Evolutionary conservation across 371 early-diverging fungal genomes (phyloP), one percentile per base, ranked within the genome.

Genomic region (Apophysomyces sp.): DNA sequence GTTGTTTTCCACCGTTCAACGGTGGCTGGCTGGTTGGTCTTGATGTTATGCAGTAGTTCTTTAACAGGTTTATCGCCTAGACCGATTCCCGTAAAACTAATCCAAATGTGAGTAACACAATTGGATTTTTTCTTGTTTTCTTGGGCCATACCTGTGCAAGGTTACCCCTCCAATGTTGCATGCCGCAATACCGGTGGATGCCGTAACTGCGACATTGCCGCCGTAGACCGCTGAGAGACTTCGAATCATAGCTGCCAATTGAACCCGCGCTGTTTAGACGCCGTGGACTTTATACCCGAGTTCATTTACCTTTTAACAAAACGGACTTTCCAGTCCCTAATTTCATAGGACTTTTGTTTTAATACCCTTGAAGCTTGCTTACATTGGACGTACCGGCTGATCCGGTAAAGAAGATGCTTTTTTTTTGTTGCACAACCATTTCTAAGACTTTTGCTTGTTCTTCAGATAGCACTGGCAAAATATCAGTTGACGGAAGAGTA

Each of bases 141-240:
- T 16, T 7, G 4, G 13, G 6, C 6, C 41, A 32, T 64, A 74
- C 69, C 78, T 73, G 31, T 96, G 94, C 24, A 96, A 57, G 0
- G 95, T 95, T 27, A 69, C 72, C 1, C 95, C 96, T 18, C 85
- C 83, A 60, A 96, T 89, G 62, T 93, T 89, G 60, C 84, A 83
- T 0, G 95, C 96, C 2, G 96, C 95, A 60, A 94, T 86, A 5
- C 94, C 94, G 0, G 97, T 96, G 1, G 95, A 85, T 9, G 96
- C 95, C 15, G 93, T 93, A 2, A 93, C 80, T 0, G 88, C 92
- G 4, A 93, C 76, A 32, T 77, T 72, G 0, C 76, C 73, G 0
- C 58, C 41, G 3, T 61, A 27, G 9, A 62, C 55, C 2, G 60
- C 65, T 9, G 54, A 64, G 32, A 92, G 67, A 8, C 72, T 65